These are phyloP conservation scores for Mycena amicta DNA, from an alignment of 768 basidiomycete genomes.

Conservation along the genomic window DNA sequence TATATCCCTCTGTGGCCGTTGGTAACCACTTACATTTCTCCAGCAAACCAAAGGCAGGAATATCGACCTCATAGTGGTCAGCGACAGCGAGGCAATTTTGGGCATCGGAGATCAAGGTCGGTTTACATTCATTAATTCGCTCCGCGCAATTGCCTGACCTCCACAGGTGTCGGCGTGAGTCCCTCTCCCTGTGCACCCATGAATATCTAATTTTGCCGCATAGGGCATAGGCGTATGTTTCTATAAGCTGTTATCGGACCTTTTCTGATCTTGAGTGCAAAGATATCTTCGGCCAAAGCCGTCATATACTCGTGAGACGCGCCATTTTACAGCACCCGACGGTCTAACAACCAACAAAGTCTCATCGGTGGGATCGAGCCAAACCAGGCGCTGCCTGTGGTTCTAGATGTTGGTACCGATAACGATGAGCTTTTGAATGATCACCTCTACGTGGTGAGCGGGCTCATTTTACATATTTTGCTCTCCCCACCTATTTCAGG, in stretches of 20 bases:
- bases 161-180: slow-evolving; percentile 71
- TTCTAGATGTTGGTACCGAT: slow-evolving; percentile 78
- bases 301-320: slow-evolving; percentile 65
- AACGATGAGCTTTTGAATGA: slow-evolving; percentile 67
- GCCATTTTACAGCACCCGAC: too few species aligned
- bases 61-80: slow-evolving; percentile 80
- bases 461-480: background rate
- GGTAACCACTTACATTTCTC: background rate
- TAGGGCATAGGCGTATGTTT: slow-evolving; percentile 53
- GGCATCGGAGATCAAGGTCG: slow-evolving; percentile 59
- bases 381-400: slow-evolving; percentile 56
- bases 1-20: background rate
- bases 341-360: too few species aligned
- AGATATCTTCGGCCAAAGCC: slow-evolving; percentile 81
- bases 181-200: background rate
- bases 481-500: slow-evolving; percentile 49
- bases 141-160: slow-evolving; percentile 18
- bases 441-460: slow-evolving; percentile 65
- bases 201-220: background rate
- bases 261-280: too few species aligned
- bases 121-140: background rate
- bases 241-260: too few species aligned
- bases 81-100: slow-evolving; percentile 84
- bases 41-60: slow-evolving; percentile 56
- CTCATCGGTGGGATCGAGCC: slow-evolving; percentile 71